Conservation (phyloP, 148 eudicot genomes). For the Diospyros kaki region DNA sequence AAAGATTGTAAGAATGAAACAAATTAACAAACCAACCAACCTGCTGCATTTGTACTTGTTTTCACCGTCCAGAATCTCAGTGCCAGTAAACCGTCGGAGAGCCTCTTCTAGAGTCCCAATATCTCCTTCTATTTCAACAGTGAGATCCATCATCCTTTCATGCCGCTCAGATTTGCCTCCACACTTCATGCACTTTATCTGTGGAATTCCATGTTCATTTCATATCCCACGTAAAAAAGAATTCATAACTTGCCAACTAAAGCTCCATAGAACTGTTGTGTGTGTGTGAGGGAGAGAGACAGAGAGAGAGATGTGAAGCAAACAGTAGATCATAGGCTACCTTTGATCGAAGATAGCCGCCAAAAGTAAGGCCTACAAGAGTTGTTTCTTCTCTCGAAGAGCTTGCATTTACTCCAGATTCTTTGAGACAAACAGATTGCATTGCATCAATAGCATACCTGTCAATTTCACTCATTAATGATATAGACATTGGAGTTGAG, state of each 20-base stretch:
- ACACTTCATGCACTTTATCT: slow-evolving; percentile 83
- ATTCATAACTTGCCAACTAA: background rate
- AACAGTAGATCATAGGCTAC: slow-evolving; percentile 23
- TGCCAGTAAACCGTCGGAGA: slow-evolving; percentile 49
- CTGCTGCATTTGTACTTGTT: slow-evolving; percentile 84
- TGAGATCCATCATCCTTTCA: slow-evolving; percentile 89
- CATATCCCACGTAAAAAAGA: background rate
- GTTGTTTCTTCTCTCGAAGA: slow-evolving; percentile 64
- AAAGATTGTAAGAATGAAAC: background rate
- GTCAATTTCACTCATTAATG: slow-evolving; percentile 13
- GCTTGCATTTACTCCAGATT: slow-evolving; percentile 44
- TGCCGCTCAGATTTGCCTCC: slow-evolving; percentile 59
- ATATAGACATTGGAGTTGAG: too few relatives aligned
- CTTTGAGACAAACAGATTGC: slow-evolving; percentile 69
- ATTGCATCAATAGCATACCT: slow-evolving; percentile 73
- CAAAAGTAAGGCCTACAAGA: slow-evolving; percentile 79
- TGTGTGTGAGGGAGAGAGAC: background rate
- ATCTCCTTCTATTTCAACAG: slow-evolving; percentile 81
- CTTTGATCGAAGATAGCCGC: slow-evolving; percentile 84
- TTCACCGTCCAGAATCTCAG: slow-evolving; percentile 82
- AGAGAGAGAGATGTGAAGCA: background rate
- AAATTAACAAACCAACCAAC: slow-evolving; percentile 31
- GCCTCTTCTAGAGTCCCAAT: slow-evolving; percentile 79
- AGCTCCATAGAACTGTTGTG: background rate
- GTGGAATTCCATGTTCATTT: slow-evolving; percentile 16